Evolutionary conservation across 2,329 filamentous ascomycete species (phyloP).

Genomic region (Aphanocladium album): DNA sequence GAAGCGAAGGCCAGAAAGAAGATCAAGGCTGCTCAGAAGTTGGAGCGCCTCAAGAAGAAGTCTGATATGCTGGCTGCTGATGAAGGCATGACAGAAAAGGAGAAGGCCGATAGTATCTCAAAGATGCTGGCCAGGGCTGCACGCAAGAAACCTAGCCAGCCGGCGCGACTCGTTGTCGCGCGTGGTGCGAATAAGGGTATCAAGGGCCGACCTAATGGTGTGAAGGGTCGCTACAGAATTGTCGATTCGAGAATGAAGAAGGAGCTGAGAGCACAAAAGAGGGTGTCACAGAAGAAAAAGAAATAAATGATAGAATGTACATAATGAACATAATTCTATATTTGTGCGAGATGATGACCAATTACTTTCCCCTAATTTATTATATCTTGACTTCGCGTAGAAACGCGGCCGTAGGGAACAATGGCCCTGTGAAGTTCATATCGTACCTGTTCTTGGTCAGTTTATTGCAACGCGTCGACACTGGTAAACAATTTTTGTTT

Average conservation of each 20-base stretch:
- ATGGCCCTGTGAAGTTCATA: constrained; percentile 67
- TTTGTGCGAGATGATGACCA: constrained; percentile 12
- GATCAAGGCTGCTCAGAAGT: constrained; percentile 80
- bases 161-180: constrained; percentile 85
- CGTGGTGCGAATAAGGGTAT: constrained; percentile 79
- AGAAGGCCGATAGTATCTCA: constrained; percentile 82
- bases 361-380: background rate
- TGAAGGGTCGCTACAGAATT: constrained; percentile 97
- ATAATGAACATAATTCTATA: constrained; percentile 13
- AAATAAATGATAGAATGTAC: constrained; percentile 20
- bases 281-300: constrained; percentile 66
- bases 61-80: constrained; percentile 83
- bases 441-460: constrained; percentile 56
- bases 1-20: constrained; percentile 97
- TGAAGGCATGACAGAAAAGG: constrained; percentile 89
- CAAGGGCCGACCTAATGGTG: constrained; percentile 79
- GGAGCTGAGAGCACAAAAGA: constrained; percentile 84
- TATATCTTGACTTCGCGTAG: constrained; percentile 31
- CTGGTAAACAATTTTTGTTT: background rate
- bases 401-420: constrained; percentile 59
- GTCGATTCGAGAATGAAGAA: constrained; percentile 95
- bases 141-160: constrained; percentile 79
- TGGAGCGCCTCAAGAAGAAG: constrained; percentile 98
- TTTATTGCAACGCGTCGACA: background rate
- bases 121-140: constrained; percentile 76